Base-by-base conservation (phyloP, 352 stramenopile species). In the Pythium aristosporum region DNA sequence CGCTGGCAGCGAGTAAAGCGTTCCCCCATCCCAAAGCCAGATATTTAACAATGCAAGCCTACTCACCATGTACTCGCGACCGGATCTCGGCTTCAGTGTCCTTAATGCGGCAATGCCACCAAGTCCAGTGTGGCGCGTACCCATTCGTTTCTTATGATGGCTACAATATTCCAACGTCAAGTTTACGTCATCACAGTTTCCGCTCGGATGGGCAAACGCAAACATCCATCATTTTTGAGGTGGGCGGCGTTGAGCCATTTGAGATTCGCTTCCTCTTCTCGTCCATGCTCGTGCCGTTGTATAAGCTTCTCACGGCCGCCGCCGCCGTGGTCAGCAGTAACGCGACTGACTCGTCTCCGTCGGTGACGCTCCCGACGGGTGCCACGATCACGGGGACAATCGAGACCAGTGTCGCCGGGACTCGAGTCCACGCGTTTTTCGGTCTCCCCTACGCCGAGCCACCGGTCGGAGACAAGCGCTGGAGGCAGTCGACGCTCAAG, bases 231-330 rank as follows among this genome's bases (percentile, higher is more conserved):
- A 28, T 28, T 4, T 28, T 28, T 2, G 25, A 28, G 25, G 25
- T 28, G 25, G 4, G 25, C 4, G 25, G 4, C 25, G 25, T 4
- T 28, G 25, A 28, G 4, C 25, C 25, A 28, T 50, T 50, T 50
- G 44, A 50, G n/a, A 55, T 39, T 20, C 2, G 9, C 28, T 13
- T 39, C 23, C 16, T 50, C n/a, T 23, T 50, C 18, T 28, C 44
- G 8, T 11, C 6, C 44, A 58, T 58, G 51, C 51, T 46, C 20
- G 51, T 58, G 5, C 51, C 51, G 34, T 32, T 44, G 6, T 47
- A 30, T 15, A 32, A 53, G 47, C 47, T 53, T 36, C 28, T 53
- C 12, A 34, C 47, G 47, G 44, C 44, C 21, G 47, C 47, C 1
- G 11, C 47, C 10, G 47, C 47, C 8, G 21, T 53, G 1, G 12